A percentile compares a stretch with the other conserved stretches of the same genome.
Conservation (phyloP, 345 rosid genomes). For the Eucalyptus erythrocorys region DNA sequence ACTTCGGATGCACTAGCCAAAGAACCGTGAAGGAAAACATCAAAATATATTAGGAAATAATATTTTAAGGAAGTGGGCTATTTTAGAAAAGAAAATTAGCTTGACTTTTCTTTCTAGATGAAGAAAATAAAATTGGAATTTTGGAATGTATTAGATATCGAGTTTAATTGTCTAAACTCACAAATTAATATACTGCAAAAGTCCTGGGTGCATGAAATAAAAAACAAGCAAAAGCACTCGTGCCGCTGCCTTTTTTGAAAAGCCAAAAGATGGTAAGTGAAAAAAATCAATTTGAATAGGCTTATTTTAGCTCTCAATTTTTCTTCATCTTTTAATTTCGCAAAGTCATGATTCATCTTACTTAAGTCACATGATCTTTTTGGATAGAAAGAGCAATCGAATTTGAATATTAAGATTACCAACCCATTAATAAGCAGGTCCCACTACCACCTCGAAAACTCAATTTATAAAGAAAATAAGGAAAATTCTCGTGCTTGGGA, state of each 20-base stretch:
- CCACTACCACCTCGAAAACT: not conserved
- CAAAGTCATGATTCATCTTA: not conserved
- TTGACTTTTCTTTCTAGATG: not conserved
- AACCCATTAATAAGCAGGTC: not conserved
- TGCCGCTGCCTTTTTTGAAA: not conserved
- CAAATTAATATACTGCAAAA: not conserved
- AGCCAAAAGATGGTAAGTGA: not conserved
- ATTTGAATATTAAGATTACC: not conserved
- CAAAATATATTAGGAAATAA: not conserved
- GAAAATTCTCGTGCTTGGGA: not conserved
- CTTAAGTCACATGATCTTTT: not conserved
- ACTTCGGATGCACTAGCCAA: not conserved
- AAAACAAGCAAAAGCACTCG: rapidly evolving
- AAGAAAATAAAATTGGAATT: not conserved
- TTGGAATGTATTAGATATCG: not conserved
- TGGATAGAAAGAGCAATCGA: not conserved
- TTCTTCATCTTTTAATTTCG: not conserved
- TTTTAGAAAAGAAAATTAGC: not conserved
- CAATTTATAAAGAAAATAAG: not conserved
- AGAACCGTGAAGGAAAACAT: not conserved
- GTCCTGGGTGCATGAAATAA: rapidly evolving
- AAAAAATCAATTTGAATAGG: rapidly evolving
- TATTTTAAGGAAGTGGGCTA: not conserved
- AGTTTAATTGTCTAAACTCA: rapidly evolving
- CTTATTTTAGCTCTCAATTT: not conserved